Evolutionary conservation across 2,329 filamentous ascomycete species (phyloP), one percentile per base, ranked within the genome.

Genomic region (Dactylellina drechsleri): DNA sequence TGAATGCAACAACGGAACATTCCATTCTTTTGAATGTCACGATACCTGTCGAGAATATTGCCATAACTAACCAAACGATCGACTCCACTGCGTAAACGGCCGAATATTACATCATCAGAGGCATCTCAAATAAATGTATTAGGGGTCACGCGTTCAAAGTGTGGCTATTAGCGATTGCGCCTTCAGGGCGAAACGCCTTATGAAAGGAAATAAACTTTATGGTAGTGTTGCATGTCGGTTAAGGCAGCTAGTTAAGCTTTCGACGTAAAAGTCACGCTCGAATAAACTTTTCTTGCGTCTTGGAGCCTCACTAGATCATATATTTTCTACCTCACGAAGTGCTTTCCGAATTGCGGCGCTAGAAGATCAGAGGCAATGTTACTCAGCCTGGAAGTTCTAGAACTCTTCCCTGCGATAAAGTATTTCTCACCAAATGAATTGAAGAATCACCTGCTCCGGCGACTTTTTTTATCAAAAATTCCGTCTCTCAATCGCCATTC

Each of bases 261-360:
- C 10, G n/a, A 18, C 8, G 15, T 7, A 28, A 67, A 73, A 62
- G 70, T 64, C 56, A 64, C 57, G 10, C 53, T 58, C 15, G 16
- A 47, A 57, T 74, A 67, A 26, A 67, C 40, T 74, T 67, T 73
- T 53, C 31, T 16, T 31, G 26, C 15, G 31, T 45, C 68, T 18
- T n/a, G 47, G 68, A 74, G 68, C 68, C 68, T 74, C 68, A 74
- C 12, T 8, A 36, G 10, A 36, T 36, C 23, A 20, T 40, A 40
- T 45, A 66, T 57, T 18, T 43, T 20, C 54, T 1, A 56, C 56
- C 36, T 8, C 41, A 47, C 40, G 50, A 61, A 50, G 36, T 64
- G 62, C 41, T 43, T 67, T 74, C 70, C 70, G 70, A 67, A 74
- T 47, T 41, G 70, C 70, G 52, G 62, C 45, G 57, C 18, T 54